These are phyloP conservation scores for Phytophthora macrochlamydospora DNA, from an alignment of 352 stramenopile genomes.

Conservation along the genomic window DNA sequence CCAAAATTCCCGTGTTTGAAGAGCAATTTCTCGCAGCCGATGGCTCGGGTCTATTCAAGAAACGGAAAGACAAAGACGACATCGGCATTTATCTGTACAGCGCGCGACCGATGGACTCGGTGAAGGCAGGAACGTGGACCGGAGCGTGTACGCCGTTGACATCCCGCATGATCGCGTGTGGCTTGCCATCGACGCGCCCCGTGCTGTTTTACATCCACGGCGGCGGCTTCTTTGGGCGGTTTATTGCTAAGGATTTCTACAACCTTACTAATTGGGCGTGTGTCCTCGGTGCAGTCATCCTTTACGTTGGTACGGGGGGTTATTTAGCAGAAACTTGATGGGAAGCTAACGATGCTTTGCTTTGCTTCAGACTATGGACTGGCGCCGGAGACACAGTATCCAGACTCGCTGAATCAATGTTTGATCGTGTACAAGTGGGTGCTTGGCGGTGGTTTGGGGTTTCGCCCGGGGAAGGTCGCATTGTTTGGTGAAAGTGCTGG, in stretches of 20 bases:
- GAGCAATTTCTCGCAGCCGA: conserved; percentile 68
- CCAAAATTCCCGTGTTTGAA: conserved; percentile 67
- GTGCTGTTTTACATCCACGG: conserved; percentile 90
- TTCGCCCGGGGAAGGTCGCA: conserved; percentile 66
- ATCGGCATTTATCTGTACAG: conserved; percentile 80
- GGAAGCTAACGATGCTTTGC: conserved; percentile 5
- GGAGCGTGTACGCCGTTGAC: conserved; percentile 58
- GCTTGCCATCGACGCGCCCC: conserved; percentile 63
- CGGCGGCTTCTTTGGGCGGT: conserved; percentile 87
- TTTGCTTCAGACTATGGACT: conserved; percentile 74
- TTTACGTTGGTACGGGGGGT: conserved; percentile 77
- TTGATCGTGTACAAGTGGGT: conserved; percentile 89
- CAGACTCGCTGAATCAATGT: conserved; percentile 77
- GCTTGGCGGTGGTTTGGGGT: conserved; percentile 71
- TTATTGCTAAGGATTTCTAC: conserved; percentile 86
- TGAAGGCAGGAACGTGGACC: conserved; percentile 73
- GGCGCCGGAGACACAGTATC: conserved; percentile 84
- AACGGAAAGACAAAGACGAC: conserved; percentile 48
- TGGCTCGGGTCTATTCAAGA: conserved; percentile 37
- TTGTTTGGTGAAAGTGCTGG: conserved; percentile 88
- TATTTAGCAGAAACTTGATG: neutral
- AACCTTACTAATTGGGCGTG: conserved; percentile 78
- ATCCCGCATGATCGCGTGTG: conserved; percentile 69
- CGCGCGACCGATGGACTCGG: conserved; percentile 62
- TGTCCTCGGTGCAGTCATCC: conserved; percentile 76